Evolutionary conservation across 106 monocot genomes (phyloP).

Genomic region (Phalaenopsis aphrodite): DNA sequence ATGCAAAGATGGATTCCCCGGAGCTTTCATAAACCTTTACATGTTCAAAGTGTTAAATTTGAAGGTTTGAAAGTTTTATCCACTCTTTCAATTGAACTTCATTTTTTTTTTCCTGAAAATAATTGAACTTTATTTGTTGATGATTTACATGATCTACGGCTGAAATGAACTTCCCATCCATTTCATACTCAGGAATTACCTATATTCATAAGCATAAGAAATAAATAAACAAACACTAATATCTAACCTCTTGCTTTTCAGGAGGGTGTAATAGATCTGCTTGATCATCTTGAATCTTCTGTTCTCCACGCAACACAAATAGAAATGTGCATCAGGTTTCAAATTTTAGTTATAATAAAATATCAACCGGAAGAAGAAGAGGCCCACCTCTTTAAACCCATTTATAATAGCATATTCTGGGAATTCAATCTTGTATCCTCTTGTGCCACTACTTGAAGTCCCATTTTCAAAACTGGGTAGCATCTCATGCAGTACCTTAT

Average conservation of each 20-base stretch:
- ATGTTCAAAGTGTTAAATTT: not conserved
- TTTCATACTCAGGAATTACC: not conserved
- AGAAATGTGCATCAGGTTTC: constrained; percentile 1
- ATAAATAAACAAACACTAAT: not conserved
- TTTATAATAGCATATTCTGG: constrained; percentile 1
- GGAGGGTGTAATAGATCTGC: not conserved
- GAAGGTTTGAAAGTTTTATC: not conserved
- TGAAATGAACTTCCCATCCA: not conserved
- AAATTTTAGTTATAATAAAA: constrained; percentile 1
- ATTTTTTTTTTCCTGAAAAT: not conserved
- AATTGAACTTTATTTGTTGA: not conserved
- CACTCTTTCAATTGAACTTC: not conserved
- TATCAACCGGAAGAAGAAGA: not conserved
- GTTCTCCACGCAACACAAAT: constrained; percentile 7
- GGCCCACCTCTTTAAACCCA: not conserved
- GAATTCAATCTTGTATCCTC: constrained; percentile 1
- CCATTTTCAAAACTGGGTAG: constrained; percentile 3
- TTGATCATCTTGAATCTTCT: constrained; percentile 7
- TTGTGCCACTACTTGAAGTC: not conserved
- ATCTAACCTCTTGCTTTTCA: not conserved
- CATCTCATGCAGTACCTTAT: not conserved
- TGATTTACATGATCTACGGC: not conserved
- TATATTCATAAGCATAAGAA: not conserved
- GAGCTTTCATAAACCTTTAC: not conserved
- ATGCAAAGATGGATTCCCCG: not conserved